Evolutionary conservation across 129 eudicot species (phyloP), one percentile per base, ranked within the genome.

Genomic region (Flaveria robusta): DNA sequence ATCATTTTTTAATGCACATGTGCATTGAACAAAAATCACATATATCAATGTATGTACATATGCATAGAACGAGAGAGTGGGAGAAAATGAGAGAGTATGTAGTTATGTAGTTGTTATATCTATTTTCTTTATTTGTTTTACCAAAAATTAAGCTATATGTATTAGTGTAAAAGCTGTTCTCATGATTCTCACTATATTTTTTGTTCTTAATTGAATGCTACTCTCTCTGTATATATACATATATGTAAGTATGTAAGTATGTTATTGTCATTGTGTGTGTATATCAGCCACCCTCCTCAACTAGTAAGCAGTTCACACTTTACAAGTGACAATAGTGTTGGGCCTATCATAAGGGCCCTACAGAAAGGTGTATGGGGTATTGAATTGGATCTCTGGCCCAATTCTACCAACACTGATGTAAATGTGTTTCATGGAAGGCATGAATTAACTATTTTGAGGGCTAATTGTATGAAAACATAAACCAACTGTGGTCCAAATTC

Each of bases 311-410:
- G 64, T 77, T 77, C 39, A 34, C 39, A 34, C 39, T 43, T 6
- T 42, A 85, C 78, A 24, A 85, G 92, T 49, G 82, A 79, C 47
- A 73, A 86, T 67, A 80, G 89, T 66, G 84, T 81, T 27, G 79
- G 70, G 46, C 90, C 90, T 9, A 83, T 83, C 68, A 81, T 88
- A 64, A 77, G 50, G 73, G 90, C 90, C 27, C 77, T 81, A 70
- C 72, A 69, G 75, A 85, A 80, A 45, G 86, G 89, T 13, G 83
- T 74, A 22, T 74, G 84, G 62, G 87, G 66, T 2, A 78, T 83
- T 66, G 87, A 88, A 79, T 60, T 85, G 68, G 92, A 88, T 78
- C 74, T 85, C 58, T 85, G 89, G 89, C 92, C 92, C 2, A 85
- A 79, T 29, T 54, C 74, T 10, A 87, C 77, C 19, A 85, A 82